Evolutionary conservation across 202 grass and related monocot species (phyloP), one percentile per base, ranked within the genome.

Genomic region (Cymbopogon flexuosus): DNA sequence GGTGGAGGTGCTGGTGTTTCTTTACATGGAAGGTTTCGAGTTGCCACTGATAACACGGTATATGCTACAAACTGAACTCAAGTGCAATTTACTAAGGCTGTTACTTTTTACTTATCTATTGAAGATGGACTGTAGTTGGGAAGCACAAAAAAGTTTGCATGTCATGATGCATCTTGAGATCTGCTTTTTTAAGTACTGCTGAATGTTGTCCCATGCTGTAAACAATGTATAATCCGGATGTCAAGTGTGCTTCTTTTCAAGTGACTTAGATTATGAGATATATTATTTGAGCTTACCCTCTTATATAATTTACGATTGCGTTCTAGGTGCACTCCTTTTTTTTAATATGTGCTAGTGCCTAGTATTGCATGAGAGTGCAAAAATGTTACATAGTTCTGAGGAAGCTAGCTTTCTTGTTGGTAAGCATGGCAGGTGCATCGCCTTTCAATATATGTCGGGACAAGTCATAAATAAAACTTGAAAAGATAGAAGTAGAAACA

Each of bases 1-100:
- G 96, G 96, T 58, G 92, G 90, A 84, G 96, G 96, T 37, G 95
- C 90, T 71, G 96, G 96, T 88, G 72, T 98, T 75, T 98, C 96
- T 65, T 83, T 98, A 85, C 96, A 98, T 56, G 96, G 96, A 75
- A 94, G 70, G 78, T 98, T 98, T 88, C 81, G 84, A 40, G 86
- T 98, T 86, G 96, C 43, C 68, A 95, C 90, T 19, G 96, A 95
- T 37, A 95, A 91, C 82, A 95, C 96, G 23, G 96, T 98, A 95
- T 81, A 56, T 45, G 23, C 34, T 65, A 81, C 27, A 15, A 42
- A 78, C 52, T 52, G 42, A 45, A 41, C 29, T 60, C 45, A 18
- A 81, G 34, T 68, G 24, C 5, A 10, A 65, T 65, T 46, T 51
- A 29, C 29, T 58, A 77, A 8, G 0, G 5, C 63, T 6, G 8